These are phyloP conservation scores for Brasenia schreberi DNA, from an alignment of 164 flowering plant species.

Conservation along the genomic window DNA sequence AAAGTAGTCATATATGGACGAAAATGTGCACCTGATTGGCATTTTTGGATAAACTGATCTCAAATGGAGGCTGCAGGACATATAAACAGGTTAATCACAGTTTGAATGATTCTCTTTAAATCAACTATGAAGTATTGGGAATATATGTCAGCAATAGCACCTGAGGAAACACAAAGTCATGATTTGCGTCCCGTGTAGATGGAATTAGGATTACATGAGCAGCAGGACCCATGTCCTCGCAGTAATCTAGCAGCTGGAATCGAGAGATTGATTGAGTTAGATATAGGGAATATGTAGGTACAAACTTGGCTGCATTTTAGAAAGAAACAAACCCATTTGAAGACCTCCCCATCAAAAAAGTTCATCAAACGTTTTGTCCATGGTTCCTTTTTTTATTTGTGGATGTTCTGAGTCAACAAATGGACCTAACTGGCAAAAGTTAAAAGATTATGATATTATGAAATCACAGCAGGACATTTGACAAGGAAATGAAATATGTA, in stretches of 20 bases:
- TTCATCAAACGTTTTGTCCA: conserved; percentile 57
- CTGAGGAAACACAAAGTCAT: conserved; percentile 97
- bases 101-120: background rate
- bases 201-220: conserved; percentile 76
- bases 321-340: conserved; percentile 48
- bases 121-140: background rate
- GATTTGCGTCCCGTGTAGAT: conserved; percentile 82
- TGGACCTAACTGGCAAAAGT: conserved; percentile 72
- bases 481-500: background rate
- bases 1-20: background rate
- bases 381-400: conserved; percentile 60
- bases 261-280: background rate
- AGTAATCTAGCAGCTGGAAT: conserved; percentile 76
- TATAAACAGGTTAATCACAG: background rate
- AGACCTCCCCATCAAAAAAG: conserved; percentile 61
- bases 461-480: background rate
- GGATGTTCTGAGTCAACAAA: conserved; percentile 96
- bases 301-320: background rate
- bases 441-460: background rate
- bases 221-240: conserved; percentile 66
- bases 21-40: conserved; percentile 40
- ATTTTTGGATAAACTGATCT: conserved; percentile 29
- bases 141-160: conserved; percentile 19
- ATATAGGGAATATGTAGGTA: background rate
- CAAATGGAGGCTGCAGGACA: conserved; percentile 68